Evolutionary conservation across 352 stramenopile genomes (phyloP).

Genomic region (Phytophthora hybrid): DNA sequence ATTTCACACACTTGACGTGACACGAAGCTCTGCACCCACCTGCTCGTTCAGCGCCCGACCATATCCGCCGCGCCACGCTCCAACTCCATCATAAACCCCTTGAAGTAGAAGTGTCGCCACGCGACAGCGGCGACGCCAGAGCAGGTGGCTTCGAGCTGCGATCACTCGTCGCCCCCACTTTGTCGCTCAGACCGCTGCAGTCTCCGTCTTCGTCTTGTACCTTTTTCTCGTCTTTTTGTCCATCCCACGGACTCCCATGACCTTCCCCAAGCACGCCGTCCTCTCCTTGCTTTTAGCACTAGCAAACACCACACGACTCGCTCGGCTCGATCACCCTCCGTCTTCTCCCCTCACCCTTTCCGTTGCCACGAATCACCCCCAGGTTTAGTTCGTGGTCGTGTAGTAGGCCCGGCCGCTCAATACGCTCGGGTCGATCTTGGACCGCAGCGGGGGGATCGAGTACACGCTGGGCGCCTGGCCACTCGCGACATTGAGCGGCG

Average conservation of each 20-base stretch:
- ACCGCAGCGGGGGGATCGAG: constrained; percentile 78
- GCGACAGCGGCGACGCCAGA: constrained; percentile 17
- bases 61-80: constrained; percentile 19
- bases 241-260: constrained; percentile 22
- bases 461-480: constrained; percentile 45
- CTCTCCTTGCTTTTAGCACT: constrained; percentile 34
- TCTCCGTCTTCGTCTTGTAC: constrained; percentile 42
- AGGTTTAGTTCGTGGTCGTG: constrained; percentile 55
- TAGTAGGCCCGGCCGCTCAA: constrained; percentile 57
- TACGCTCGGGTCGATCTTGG: constrained; percentile 81
- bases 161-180: constrained; percentile 37
- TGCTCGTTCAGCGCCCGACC: constrained; percentile 21
- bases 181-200: constrained; percentile 39
- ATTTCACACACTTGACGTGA: constrained; percentile 37
- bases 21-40: constrained; percentile 32
- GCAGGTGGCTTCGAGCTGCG: constrained; percentile 37
- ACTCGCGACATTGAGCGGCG: constrained; percentile 65
- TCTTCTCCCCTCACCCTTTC: constrained; percentile 5
- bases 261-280: constrained; percentile 10
- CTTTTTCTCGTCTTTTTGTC: constrained; percentile 43
- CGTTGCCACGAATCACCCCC: neutral
- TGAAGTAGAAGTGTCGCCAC: constrained; percentile 29
- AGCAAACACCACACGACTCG: constrained; percentile 37
- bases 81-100: constrained; percentile 39
- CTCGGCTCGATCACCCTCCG: constrained; percentile 13